Conservation (phyloP, 169 alveolate genomes). For the Plasmodium knowlesi region DNA sequence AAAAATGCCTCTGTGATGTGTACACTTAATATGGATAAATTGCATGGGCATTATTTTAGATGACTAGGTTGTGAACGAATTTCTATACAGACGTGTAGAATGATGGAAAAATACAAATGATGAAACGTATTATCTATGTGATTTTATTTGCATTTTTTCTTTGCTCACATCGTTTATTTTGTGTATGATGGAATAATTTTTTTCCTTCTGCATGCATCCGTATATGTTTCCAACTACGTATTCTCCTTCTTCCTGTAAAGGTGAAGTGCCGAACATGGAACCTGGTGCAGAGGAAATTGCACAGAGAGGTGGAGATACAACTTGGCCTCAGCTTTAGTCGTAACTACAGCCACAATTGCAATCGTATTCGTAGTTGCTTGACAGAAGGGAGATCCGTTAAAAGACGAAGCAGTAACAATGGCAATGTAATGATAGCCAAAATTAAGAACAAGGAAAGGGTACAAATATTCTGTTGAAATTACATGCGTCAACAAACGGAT, state of each 20-base stretch:
- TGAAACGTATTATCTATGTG: background rate
- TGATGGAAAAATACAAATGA: background rate
- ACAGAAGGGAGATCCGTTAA: background rate
- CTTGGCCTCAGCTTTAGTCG: background rate
- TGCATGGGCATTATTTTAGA: background rate
- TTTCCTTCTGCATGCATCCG: conserved; percentile 67
- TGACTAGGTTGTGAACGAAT: background rate
- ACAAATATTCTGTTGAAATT: background rate
- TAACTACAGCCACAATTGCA: background rate
- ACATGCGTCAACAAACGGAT: background rate
- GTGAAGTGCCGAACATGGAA: background rate
- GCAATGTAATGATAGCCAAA: background rate
- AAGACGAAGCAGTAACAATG: background rate
- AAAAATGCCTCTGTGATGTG: background rate
- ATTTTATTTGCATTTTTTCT: conserved; percentile 2
- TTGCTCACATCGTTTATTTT: conserved; percentile 48
- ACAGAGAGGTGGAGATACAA: background rate
- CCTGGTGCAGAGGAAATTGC: background rate
- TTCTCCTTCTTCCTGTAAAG: conserved; percentile 73
- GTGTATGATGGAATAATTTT: conserved; percentile 45
- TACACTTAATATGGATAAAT: background rate
- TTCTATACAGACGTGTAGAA: background rate
- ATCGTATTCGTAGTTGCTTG: background rate
- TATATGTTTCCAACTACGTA: conserved; percentile 56
- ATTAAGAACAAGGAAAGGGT: background rate